Percentiles rank a stretch among this genome's conserved stretches.
Evolutionary conservation across 2,329 filamentous ascomycete genomes (phyloP).

Genomic region (Chaetoscypha palmicola): DNA sequence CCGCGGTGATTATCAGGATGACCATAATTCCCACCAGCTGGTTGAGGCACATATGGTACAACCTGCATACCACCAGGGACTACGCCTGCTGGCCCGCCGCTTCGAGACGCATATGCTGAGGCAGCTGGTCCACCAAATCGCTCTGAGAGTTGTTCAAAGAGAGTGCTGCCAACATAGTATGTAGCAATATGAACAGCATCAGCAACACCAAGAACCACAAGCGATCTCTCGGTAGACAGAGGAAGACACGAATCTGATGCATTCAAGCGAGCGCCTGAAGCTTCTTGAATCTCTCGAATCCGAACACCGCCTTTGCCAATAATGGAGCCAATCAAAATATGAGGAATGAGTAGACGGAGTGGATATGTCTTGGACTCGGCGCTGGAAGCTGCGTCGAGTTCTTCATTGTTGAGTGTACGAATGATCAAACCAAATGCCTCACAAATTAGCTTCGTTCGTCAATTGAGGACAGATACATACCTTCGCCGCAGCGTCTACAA

Average conservation of each 20-base stretch:
- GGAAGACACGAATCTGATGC: constrained; percentile 93
- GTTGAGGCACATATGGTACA: constrained; percentile 93
- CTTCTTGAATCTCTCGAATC: constrained; percentile 97
- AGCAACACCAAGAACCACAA: constrained; percentile 94
- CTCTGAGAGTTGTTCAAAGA: constrained; percentile 94
- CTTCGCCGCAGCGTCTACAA: constrained; percentile 95
- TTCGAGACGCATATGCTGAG: constrained; percentile 95
- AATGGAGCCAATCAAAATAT: constrained; percentile 96
- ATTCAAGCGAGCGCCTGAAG: constrained; percentile 91
- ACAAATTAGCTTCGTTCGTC: constrained; percentile 4
- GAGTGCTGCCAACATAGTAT: constrained; percentile 97
- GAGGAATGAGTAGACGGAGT: constrained; percentile 87
- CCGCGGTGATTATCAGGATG: constrained; percentile 75
- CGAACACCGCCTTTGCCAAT: constrained; percentile 95
- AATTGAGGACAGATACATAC: constrained; percentile 41
- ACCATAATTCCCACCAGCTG: constrained; percentile 85
- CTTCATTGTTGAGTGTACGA: constrained; percentile 95
- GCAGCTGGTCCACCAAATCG: constrained; percentile 92
- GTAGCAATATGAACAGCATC: constrained; percentile 98
- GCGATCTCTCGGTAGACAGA: constrained; percentile 91
- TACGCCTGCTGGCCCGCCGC: constrained; percentile 84
- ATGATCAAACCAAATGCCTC: constrained; percentile 97
- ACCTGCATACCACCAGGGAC: constrained; percentile 98
- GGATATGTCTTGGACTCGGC: constrained; percentile 96
- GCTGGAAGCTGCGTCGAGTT: constrained; percentile 78